Evolutionary conservation across 768 basidiomycete species (phyloP).

Genomic region (Boletus bicolor): DNA sequence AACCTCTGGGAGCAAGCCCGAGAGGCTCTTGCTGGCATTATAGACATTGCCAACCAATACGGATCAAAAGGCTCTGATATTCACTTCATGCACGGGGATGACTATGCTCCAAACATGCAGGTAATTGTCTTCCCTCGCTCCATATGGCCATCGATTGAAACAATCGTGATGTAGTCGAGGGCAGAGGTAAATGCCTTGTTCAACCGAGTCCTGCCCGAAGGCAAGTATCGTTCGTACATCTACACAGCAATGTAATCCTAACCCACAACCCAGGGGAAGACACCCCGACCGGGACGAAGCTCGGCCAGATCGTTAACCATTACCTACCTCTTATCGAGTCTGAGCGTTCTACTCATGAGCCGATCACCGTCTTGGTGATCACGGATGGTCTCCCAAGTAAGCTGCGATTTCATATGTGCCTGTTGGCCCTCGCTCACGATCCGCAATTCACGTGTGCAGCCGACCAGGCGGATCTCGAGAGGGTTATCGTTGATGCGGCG

Average conservation of each 20-base stretch:
- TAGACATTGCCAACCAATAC: constrained; percentile 35
- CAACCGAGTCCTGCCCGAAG: constrained; percentile 24
- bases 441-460: constrained; percentile 13
- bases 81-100: constrained; percentile 39
- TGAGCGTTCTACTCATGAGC: constrained; percentile 31
- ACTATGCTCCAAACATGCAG: constrained; percentile 30
- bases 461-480: constrained; percentile 27
- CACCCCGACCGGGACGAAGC: constrained; percentile 38
- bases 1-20: constrained; percentile 37
- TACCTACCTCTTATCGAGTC: constrained; percentile 36
- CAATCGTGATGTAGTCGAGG: constrained; percentile 15
- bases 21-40: constrained; percentile 41
- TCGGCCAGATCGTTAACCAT: constrained; percentile 34
- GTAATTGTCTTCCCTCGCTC: constrained; percentile 2
- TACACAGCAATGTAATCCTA: not conserved
- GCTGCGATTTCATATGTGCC: constrained; percentile 1
- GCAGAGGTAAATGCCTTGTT: constrained; percentile 24
- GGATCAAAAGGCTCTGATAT: constrained; percentile 41
- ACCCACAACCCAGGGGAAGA: constrained; percentile 26
- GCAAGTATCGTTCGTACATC: constrained; percentile 4
- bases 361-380: constrained; percentile 36
- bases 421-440: not conserved
- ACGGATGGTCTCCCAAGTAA: constrained; percentile 41
- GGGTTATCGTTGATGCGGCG: constrained; percentile 36
- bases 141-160: not conserved